Evolutionary conservation across 768 basidiomycete species (phyloP), one percentile per base, ranked within the genome.

Genomic region (Pleurotus sapidus): DNA sequence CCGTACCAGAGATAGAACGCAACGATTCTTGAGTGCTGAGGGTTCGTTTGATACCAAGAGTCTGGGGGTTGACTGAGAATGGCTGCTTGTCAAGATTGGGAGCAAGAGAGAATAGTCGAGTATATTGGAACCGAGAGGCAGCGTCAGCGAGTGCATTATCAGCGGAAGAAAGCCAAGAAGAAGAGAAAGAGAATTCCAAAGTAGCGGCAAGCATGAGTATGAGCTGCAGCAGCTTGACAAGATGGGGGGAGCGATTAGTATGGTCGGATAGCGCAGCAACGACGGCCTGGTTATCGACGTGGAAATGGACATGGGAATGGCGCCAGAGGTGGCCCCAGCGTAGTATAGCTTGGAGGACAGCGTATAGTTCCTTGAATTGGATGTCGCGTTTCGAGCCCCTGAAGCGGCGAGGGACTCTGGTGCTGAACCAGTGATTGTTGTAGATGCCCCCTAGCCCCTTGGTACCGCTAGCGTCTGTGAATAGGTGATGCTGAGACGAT

Each of bases 321-420:
- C 7, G 9, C 63, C 64, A 72, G 1, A 9, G 7, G 20, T 69
- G 46, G 0, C 68, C 70, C 70, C 69, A 72, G 18, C 64, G 55
- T 3, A 71, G 49, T 37, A 69, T 63, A 2, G 70, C 68, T 4
- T 72, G 67, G 1, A 72, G 58, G 2, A 74, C 64, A 0, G 72
- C 71, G 46, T 51, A 66, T 0, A 69, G 50, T 54, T 73, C 72
- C 54, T 74, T 74, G 60, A 71, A 69, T 49, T 72, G 69, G 12
- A 75, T 74, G 48, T 73, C 64, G 0, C 50, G 30, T 0, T 14
- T 14, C 11, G 30, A 34, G 30, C 30, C 30, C 9, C 64, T 64
- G 40, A 60, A 66, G 23, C 64, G 67, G 0, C 66, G 50, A 14
- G 73, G 68, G 4, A 58, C 27, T 0, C 63, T 57, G 0, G 63